These are phyloP conservation scores for Blumeria graminis DNA, from an alignment of 2,329 filamentous ascomycete genomes.

Conservation along the genomic window DNA sequence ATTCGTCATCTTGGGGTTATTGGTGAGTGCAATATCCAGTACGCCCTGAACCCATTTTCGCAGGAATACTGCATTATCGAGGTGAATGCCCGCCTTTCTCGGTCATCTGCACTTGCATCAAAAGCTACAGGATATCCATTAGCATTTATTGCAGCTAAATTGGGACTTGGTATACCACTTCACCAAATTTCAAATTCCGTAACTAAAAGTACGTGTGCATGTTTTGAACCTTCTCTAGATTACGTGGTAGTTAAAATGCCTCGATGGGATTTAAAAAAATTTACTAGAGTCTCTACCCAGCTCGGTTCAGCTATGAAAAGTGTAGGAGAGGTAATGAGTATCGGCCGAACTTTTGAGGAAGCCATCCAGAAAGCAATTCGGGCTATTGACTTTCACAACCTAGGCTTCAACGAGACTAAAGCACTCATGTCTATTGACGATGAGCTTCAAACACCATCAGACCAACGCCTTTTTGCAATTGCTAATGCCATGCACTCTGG, in stretches of 20 bases:
- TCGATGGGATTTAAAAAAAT: conserved; percentile 97
- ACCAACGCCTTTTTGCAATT: conserved; percentile 91
- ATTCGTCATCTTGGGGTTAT: conserved; percentile 93
- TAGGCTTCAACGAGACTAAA: conserved; percentile 79
- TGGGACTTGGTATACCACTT: conserved; percentile 79
- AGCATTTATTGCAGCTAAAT: conserved; percentile 89
- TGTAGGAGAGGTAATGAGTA: conserved; percentile 97
- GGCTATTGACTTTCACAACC: conserved; percentile 80
- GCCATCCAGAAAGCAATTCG: conserved; percentile 97
- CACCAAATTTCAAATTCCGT: conserved; percentile 95
- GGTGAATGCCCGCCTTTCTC: conserved; percentile 86
- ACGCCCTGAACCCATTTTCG: conserved; percentile 85
- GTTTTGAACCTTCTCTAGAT: conserved; percentile 94
- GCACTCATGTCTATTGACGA: conserved; percentile 90
- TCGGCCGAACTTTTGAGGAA: conserved; percentile 89
- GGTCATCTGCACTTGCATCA: conserved; percentile 84
- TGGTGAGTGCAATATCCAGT: conserved; percentile 97
- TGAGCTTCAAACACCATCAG: conserved; percentile 88
- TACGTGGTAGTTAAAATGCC: conserved; percentile 99
- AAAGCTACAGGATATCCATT: conserved; percentile 94
- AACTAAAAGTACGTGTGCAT: conserved; percentile 84
- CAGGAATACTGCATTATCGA: conserved; percentile 98
- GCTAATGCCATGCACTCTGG: conserved; percentile 92
- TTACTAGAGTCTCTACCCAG: conserved; percentile 84
- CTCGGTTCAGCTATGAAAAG: conserved; percentile 98